Evolutionary conservation across 176 grass and related monocot species (phyloP).

Genomic region (Rhynchospora breviuscula): DNA sequence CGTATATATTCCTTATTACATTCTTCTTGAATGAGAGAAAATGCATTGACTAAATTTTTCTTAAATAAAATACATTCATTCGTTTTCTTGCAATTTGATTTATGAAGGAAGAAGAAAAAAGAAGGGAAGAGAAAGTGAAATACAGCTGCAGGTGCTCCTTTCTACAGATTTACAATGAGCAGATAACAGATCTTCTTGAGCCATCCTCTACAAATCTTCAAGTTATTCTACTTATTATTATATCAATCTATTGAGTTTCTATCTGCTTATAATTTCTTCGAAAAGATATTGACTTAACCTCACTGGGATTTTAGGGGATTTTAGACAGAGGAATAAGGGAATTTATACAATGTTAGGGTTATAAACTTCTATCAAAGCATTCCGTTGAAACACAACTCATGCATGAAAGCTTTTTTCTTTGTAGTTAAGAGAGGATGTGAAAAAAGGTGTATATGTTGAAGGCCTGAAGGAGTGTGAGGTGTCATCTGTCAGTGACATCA

Average conservation of each 20-base stretch:
- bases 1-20: too few relatives aligned
- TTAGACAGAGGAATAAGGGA: too few relatives aligned
- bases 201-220: constrained; percentile 82
- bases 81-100: constrained; percentile 2
- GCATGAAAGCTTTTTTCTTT: constrained; percentile 1
- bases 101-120: constrained; percentile 71
- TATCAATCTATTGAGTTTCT: background rate
- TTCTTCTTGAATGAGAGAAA: background rate
- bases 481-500: constrained; percentile 67
- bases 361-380: background rate
- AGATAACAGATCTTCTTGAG: constrained; percentile 89
- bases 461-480: constrained; percentile 70
- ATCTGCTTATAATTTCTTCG: background rate
- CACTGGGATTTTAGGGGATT: too few relatives aligned
- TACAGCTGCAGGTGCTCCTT: constrained; percentile 91
- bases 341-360: background rate
- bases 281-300: background rate
- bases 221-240: constrained; percentile 26
- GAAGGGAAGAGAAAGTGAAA: constrained; percentile 54
- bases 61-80: background rate
- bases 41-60: background rate
- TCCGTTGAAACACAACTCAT: background rate
- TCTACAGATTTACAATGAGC: constrained; percentile 95
- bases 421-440: constrained; percentile 89
- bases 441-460: constrained; percentile 91